phyloP scores from a whole-genome alignment of 2,329 filamentous ascomycete species.

The Cladosporium sphaerospermum region DNA sequence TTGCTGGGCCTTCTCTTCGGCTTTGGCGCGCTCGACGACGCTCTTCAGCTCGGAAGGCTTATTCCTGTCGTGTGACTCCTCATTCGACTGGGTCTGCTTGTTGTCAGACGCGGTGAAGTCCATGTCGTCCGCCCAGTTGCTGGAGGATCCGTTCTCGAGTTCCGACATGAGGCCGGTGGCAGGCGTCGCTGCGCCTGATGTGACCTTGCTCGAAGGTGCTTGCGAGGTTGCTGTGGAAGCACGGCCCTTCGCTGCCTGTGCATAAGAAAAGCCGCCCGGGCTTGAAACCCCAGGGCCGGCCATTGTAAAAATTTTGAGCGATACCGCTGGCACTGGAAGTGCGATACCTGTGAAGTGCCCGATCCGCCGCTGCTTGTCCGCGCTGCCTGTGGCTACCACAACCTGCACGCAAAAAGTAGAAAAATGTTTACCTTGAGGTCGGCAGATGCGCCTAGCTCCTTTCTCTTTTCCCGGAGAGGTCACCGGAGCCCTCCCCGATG shows the following conservation, averaged over 20 bases:
- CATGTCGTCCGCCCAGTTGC: conserved; percentile 44
- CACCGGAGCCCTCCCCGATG: not conserved
- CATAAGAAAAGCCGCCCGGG: conserved; percentile 68
- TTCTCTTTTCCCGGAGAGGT: conserved; percentile 7
- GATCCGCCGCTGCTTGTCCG: not conserved
- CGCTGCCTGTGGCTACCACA: not conserved
- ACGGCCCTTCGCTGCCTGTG: conserved; percentile 86
- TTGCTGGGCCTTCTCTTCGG: conserved; percentile 22
- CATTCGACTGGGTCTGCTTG: conserved; percentile 31
- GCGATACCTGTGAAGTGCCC: not conserved
- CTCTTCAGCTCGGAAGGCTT: conserved; percentile 25
- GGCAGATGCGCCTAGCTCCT: not conserved
- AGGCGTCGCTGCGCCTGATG: conserved; percentile 38
- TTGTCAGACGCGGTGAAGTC: conserved; percentile 34
- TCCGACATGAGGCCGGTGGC: conserved; percentile 34
- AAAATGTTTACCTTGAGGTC: not conserved
- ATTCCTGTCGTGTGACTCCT: conserved; percentile 17
- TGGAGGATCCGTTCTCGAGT: conserved; percentile 25
- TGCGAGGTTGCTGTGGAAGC: conserved; percentile 43
- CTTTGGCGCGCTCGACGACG: conserved; percentile 26
- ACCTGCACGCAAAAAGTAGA: not conserved
- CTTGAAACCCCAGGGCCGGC: conserved; percentile 17
- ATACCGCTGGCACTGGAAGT: not conserved
- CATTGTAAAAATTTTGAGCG: not conserved
- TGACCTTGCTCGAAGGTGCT: conserved; percentile 39